phyloP scores from a whole-genome alignment of 768 basidiomycete genomes.

The Cubamyces lactineus region DNA sequence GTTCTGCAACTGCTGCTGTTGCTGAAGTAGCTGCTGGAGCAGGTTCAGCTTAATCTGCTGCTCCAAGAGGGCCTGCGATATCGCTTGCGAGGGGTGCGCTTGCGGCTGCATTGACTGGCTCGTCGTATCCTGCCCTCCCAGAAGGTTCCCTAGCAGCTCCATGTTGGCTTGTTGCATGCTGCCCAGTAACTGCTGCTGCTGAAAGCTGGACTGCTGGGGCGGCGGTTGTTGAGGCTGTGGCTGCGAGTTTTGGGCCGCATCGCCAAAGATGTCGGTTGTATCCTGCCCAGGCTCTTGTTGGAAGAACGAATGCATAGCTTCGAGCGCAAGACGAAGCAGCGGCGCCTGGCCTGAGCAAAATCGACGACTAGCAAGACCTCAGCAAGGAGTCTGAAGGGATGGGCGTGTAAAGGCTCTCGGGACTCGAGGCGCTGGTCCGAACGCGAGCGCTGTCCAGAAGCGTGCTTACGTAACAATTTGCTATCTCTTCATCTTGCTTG shows the following conservation, averaged over 20 bases:
- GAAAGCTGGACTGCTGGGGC: neutral
- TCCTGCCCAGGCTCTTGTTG: conserved; percentile 27
- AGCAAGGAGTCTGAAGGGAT: too few relatives aligned
- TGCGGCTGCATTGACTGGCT: conserved; percentile 25
- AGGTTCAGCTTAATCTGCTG: conserved; percentile 81
- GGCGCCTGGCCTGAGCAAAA: conserved; percentile 2
- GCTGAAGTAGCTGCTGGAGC: conserved; percentile 76
- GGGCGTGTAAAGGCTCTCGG: too few relatives aligned
- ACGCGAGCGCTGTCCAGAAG: too few relatives aligned
- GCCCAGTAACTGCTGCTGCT: conserved; percentile 26
- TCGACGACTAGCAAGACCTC: neutral
- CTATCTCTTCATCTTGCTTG: too few relatives aligned
- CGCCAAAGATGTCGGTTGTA: conserved; percentile 23
- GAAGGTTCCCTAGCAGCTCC: conserved; percentile 54
- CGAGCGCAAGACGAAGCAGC: neutral
- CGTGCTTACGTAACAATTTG: too few relatives aligned
- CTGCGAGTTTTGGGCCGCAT: conserved; percentile 20
- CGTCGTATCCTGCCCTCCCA: conserved; percentile 49
- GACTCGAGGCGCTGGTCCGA: too few relatives aligned
- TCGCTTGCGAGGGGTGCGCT: conserved; percentile 33
- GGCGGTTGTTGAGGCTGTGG: conserved; percentile 23
- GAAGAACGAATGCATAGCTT: conserved; percentile 33
- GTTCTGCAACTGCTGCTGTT: conserved; percentile 76
- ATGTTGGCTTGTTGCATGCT: conserved; percentile 41
- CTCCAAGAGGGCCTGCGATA: conserved; percentile 60